Percentiles rank a stretch among this genome's conserved stretches.
Conservation (phyloP, 768 basidiomycete genomes). For the Hortiboletus flavorubellus region DNA sequence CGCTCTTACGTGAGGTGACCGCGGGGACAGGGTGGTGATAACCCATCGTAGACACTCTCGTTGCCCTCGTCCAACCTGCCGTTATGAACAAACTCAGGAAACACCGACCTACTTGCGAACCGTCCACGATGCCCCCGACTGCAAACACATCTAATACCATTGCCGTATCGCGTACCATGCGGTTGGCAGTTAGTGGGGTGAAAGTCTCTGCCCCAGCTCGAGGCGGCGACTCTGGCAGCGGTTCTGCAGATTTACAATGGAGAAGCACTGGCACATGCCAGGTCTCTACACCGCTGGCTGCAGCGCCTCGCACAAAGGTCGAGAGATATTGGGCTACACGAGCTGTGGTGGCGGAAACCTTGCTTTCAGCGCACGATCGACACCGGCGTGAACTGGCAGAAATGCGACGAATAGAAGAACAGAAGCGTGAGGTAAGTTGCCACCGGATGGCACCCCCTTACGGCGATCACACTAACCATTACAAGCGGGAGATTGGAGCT, state of each 20-base stretch:
- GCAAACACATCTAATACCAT: neutral
- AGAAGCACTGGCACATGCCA: neutral
- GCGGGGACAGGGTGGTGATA: conserved; percentile 8
- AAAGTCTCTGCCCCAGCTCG: neutral
- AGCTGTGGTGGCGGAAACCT: conserved; percentile 61
- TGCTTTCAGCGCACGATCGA: conserved; percentile 45
- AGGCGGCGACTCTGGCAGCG: neutral
- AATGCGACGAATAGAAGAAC: conserved; percentile 40
- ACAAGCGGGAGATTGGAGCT: conserved; percentile 42
- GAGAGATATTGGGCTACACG: conserved; percentile 71
- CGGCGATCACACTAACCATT: neutral
- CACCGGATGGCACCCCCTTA: neutral
- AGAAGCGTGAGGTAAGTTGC: conserved; percentile 45
- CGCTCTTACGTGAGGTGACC: neutral
- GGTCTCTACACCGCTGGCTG: conserved; percentile 20
- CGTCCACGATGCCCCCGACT: neutral
- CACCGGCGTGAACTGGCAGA: conserved; percentile 50
- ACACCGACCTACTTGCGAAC: conserved; percentile 7
- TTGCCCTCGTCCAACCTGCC: neutral
- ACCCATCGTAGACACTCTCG: neutral
- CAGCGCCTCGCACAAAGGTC: conserved; percentile 26
- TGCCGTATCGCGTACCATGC: conserved; percentile 31
- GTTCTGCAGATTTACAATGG: conserved; percentile 6
- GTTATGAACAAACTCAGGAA: conserved; percentile 28
- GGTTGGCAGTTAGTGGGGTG: conserved; percentile 19